Percentiles rank a stretch among this genome's conserved stretches.
Evolutionary conservation across 108 stramenopile species (phyloP).

Genomic region (Parmales sp.): DNA sequence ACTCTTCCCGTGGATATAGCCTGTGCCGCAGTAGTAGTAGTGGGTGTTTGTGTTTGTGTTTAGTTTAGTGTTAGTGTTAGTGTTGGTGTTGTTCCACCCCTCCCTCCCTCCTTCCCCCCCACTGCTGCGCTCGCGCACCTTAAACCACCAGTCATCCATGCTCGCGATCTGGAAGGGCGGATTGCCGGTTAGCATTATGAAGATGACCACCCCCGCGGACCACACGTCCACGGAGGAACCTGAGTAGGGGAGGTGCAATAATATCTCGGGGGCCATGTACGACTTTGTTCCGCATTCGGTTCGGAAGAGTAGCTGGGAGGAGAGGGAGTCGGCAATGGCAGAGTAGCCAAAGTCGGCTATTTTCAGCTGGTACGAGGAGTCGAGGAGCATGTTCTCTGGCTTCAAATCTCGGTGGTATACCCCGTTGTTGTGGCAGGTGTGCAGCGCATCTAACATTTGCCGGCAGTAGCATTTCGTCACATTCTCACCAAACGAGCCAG

Average conservation of each 20-base stretch:
- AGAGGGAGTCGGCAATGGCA: slow-evolving; percentile 20
- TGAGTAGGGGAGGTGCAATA: slow-evolving; percentile 16
- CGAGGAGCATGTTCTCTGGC: slow-evolving; percentile 4
- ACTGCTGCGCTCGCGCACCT: no score
- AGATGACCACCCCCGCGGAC: slow-evolving; percentile 42
- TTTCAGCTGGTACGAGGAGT: neutral
- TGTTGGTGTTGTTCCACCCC: no score
- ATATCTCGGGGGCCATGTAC: slow-evolving; percentile 42
- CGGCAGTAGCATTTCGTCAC: slow-evolving; percentile 27
- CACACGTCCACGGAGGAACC: slow-evolving; percentile 37
- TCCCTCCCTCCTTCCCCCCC: no score
- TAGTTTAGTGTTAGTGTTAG: no score
- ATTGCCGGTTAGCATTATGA: slow-evolving; percentile 42
- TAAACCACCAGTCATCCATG: slow-evolving; percentile 39
- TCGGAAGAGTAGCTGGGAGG: neutral
- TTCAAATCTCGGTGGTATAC: slow-evolving; percentile 6
- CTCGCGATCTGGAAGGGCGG: slow-evolving; percentile 39
- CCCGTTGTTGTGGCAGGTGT: slow-evolving; percentile 4
- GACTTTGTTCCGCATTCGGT: slow-evolving; percentile 40
- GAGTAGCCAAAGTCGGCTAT: slow-evolving; percentile 41
- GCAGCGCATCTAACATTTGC: slow-evolving; percentile 21
- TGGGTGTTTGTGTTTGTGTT: no score
- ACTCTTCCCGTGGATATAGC: neutral
- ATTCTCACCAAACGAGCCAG: slow-evolving; percentile 25
- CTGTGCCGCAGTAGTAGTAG: no score